These are phyloP conservation scores for Carallia pectinifolia DNA, from an alignment of 345 rosid genomes.

Conservation along the genomic window DNA sequence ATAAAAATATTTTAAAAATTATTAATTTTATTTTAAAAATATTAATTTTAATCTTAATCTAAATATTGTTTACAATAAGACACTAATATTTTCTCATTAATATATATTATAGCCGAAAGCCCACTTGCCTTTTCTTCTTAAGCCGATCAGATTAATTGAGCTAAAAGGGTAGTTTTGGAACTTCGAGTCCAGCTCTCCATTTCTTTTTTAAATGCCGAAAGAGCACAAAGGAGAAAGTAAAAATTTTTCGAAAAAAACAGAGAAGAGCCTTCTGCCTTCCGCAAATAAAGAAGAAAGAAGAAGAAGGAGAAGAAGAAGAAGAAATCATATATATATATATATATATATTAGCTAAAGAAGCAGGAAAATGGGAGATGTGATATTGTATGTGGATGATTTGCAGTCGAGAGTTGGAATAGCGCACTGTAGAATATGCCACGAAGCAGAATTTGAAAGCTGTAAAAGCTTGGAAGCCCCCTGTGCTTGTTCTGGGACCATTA, in stretches of 20 bases:
- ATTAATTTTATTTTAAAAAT: too few species aligned
- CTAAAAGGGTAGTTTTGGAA: slow-evolving; percentile 31
- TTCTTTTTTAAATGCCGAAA: slow-evolving; percentile 22
- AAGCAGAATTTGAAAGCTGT: slow-evolving; percentile 63
- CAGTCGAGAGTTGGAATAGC: slow-evolving; percentile 29
- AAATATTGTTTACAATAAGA: too few species aligned
- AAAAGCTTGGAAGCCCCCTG: slow-evolving; percentile 84
- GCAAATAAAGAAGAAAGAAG: not conserved
- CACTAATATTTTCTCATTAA: too few species aligned
- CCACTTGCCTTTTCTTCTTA: not conserved
- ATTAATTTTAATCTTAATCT: too few species aligned
- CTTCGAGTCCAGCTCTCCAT: not conserved
- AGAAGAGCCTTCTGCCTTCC: not conserved
- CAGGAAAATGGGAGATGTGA: slow-evolving; percentile 50
- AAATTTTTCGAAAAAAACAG: slow-evolving; percentile 17
- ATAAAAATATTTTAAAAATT: too few species aligned
- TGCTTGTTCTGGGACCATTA: slow-evolving; percentile 87
- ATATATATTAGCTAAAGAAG: not conserved
- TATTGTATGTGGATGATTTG: slow-evolving; percentile 49
- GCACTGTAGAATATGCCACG: slow-evolving; percentile 88
- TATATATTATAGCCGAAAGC: not conserved
- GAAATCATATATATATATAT: not conserved
- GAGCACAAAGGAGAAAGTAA: not conserved
- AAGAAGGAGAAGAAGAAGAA: not conserved
- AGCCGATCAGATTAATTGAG: not conserved